Conservation (phyloP, 2,329 filamentous ascomycete species). For the Calonectria fujianensis region DNA sequence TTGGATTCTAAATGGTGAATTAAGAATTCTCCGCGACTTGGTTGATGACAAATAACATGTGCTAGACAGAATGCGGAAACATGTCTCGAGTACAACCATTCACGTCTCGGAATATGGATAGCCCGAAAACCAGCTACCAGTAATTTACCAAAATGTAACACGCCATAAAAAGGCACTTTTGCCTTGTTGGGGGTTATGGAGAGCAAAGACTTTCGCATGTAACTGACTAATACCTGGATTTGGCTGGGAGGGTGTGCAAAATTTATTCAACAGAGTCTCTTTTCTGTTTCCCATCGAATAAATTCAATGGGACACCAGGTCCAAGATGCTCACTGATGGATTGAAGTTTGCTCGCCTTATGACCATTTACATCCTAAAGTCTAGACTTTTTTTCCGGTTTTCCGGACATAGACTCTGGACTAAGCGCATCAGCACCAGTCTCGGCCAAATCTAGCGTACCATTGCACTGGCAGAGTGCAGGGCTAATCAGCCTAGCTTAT, state of each 20-base stretch:
- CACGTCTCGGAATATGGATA: not conserved
- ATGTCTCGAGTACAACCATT: not conserved
- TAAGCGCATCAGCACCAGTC: not conserved
- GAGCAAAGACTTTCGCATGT: not conserved
- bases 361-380: not conserved
- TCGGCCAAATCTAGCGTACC: not conserved
- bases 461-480: not conserved
- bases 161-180: not conserved
- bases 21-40: not conserved
- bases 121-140: not conserved
- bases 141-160: no score
- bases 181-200: no score
- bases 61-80: not conserved
- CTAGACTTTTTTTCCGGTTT: not conserved
- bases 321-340: not conserved
- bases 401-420: not conserved
- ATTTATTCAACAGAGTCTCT: not conserved
- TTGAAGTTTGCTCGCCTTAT: no score
- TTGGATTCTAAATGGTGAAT: no score
- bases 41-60: no score
- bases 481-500: not conserved
- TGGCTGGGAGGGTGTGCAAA: no score
- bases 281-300: not conserved
- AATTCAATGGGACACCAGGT: not conserved
- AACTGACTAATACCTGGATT: no score